Conservation (phyloP, 148 eudicot genomes). For the Fallopia convolvulus region DNA sequence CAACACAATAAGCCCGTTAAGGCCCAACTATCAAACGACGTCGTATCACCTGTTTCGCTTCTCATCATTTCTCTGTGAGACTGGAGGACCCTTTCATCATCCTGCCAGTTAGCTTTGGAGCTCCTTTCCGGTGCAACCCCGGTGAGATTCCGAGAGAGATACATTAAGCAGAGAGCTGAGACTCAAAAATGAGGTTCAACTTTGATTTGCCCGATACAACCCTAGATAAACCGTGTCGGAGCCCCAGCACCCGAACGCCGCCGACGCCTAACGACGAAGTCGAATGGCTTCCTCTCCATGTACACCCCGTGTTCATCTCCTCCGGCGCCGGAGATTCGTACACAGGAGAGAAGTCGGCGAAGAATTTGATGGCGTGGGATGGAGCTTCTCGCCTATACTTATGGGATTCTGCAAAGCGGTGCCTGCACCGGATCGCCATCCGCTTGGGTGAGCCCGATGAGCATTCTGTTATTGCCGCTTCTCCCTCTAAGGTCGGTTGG, state of each 20-base stretch:
- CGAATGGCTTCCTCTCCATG: slow-evolving; percentile 73
- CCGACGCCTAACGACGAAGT: slow-evolving; percentile 32
- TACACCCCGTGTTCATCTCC: slow-evolving; percentile 56
- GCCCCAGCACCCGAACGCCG: slow-evolving; percentile 6
- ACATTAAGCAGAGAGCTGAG: background rate
- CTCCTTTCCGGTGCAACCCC: background rate
- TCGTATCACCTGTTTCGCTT: background rate
- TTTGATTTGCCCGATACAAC: slow-evolving; percentile 36
- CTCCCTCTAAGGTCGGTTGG: slow-evolving; percentile 63
- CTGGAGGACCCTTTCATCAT: background rate
- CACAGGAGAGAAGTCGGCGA: slow-evolving; percentile 16
- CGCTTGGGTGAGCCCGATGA: slow-evolving; percentile 67
- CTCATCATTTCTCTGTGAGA: background rate
- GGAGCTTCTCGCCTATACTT: slow-evolving; percentile 72
- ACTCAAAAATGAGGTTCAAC: slow-evolving; percentile 32
- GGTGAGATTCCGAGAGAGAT: background rate
- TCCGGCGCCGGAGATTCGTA: background rate
- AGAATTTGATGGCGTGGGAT: slow-evolving; percentile 76
- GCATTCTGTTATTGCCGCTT: slow-evolving; percentile 53
- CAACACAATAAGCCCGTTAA: too few species aligned
- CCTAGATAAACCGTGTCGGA: slow-evolving; percentile 9
- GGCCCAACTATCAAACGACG: background rate
- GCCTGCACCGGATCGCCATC: slow-evolving; percentile 53
- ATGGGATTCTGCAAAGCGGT: slow-evolving; percentile 48
- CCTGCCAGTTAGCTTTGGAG: background rate